phyloP scores from a whole-genome alignment of 768 basidiomycete species.

The Lactarius tabidus region DNA sequence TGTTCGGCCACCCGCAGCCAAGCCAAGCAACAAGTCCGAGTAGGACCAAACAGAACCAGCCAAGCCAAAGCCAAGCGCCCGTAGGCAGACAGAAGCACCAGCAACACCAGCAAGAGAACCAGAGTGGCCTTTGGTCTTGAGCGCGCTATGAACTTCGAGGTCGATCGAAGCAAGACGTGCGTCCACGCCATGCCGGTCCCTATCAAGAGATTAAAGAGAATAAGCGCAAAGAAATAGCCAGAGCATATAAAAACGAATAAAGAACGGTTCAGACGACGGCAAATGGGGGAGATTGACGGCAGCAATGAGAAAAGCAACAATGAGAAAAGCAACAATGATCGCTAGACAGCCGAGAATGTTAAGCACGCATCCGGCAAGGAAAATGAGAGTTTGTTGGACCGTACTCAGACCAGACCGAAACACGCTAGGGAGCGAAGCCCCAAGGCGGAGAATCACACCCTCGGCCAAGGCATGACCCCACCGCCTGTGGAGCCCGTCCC shows the following conservation, averaged over 20 bases:
- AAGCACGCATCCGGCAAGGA: neutral
- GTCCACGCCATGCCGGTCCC: slow-evolving; percentile 7
- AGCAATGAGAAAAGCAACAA: neutral
- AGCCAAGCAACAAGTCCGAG: neutral
- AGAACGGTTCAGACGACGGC: neutral
- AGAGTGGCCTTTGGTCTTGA: slow-evolving; percentile 11
- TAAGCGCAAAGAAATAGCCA: neutral
- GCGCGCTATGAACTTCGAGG: slow-evolving; percentile 10
- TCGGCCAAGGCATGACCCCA: slow-evolving; percentile 1
- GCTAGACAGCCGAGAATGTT: neutral
- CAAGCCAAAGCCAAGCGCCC: slow-evolving; percentile 5
- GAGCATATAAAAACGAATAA: neutral
- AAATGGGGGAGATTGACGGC: neutral
- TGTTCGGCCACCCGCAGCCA: neutral
- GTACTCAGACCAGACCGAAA: neutral
- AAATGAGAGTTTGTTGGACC: neutral
- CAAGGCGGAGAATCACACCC: neutral
- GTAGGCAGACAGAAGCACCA: slow-evolving; percentile 3
- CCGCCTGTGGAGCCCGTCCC: neutral
- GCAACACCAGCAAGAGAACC: no score
- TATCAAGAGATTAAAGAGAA: neutral
- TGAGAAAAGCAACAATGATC: neutral
- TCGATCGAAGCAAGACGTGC: slow-evolving; percentile 11
- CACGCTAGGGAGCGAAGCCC: slow-evolving; percentile 4
- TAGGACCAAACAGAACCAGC: neutral